These are phyloP conservation scores for Cucurbita ficifolia DNA, from an alignment of 306 rosid genomes.

Conservation along the genomic window DNA sequence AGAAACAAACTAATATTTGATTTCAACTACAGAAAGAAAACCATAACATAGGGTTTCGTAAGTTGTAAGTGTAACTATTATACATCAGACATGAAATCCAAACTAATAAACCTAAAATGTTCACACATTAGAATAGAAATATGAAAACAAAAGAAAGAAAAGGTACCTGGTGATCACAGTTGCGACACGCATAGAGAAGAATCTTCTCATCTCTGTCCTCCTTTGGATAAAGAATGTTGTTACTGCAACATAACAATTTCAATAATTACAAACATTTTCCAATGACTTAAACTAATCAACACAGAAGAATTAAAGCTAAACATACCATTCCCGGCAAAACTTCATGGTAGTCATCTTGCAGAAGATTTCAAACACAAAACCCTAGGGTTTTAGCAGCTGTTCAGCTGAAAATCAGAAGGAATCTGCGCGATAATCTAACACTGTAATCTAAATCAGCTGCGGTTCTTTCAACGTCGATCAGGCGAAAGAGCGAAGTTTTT, in stretches of 20 bases:
- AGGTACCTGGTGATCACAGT: slow-evolving; percentile 84
- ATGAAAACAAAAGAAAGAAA: neutral
- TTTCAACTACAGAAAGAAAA: neutral
- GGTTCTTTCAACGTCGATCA: no score
- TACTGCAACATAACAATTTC: slow-evolving; percentile 29
- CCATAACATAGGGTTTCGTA: neutral
- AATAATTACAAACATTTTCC: neutral
- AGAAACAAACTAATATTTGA: neutral
- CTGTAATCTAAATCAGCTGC: no score
- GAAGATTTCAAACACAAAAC: neutral
- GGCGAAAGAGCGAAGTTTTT: no score
- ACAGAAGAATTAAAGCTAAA: neutral
- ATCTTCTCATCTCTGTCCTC: slow-evolving; percentile 66
- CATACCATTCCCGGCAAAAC: slow-evolving; percentile 94
- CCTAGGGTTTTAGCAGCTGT: neutral
- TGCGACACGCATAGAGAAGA: slow-evolving; percentile 91
- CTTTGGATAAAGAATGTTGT: slow-evolving; percentile 89
- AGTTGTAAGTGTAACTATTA: neutral
- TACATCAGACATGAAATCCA: neutral
- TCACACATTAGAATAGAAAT: neutral
- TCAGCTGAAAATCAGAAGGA: neutral
- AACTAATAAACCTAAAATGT: neutral
- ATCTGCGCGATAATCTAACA: neutral
- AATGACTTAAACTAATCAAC: neutral
- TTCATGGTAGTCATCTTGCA: slow-evolving; percentile 91